These are phyloP conservation scores for Starmerella khaoyaiensis DNA, from an alignment of 805 yeast species.

Conservation along the genomic window DNA sequence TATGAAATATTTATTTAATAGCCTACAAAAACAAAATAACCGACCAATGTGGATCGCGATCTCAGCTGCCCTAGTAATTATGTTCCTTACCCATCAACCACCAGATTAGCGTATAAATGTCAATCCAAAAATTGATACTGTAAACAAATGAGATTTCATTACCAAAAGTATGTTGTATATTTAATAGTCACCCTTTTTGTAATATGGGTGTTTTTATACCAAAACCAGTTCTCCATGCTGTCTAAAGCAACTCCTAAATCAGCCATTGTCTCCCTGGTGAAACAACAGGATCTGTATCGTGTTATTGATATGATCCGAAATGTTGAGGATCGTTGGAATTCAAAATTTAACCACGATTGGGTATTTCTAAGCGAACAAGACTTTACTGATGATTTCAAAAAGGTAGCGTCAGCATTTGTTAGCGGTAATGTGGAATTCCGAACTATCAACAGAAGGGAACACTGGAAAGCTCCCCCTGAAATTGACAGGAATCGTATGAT, in stretches of 20 bases:
- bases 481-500: conserved; percentile 57
- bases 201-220: too few relatives aligned
- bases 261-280: conserved; percentile 13
- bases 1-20: too few relatives aligned
- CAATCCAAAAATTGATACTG: too few relatives aligned
- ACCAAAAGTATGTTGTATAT: too few relatives aligned
- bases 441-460: conserved; percentile 35
- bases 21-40: too few relatives aligned
- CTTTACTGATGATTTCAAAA: conserved; percentile 52
- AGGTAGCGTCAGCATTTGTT: conserved; percentile 39
- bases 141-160: too few relatives aligned
- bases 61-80: too few relatives aligned
- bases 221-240: too few relatives aligned
- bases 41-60: too few relatives aligned
- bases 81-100: too few relatives aligned
- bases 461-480: conserved; percentile 58
- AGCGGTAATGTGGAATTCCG: conserved; percentile 63
- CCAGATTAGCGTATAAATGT: too few relatives aligned
- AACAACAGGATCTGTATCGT: conserved; percentile 5
- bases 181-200: too few relatives aligned
- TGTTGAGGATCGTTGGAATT: conserved; percentile 78
- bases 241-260: conserved; percentile 3
- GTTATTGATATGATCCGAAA: conserved; percentile 28
- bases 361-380: conserved; percentile 73
- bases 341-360: conserved; percentile 91